Conservation (phyloP, 176 grass and related monocot species). For the Thinopyrum elongatum region DNA sequence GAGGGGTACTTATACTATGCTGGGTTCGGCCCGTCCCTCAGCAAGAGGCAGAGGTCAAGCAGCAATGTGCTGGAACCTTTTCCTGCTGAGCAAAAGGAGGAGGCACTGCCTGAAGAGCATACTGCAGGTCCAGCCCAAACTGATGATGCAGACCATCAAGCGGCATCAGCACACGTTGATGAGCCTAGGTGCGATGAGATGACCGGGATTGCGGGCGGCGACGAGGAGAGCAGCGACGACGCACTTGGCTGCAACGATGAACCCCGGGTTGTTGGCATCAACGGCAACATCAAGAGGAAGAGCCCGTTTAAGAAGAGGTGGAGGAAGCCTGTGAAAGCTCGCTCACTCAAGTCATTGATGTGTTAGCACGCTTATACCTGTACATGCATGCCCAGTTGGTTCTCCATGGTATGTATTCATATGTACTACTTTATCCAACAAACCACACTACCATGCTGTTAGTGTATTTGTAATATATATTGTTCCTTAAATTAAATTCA, state of each 20-base stretch:
- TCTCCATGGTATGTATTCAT: not conserved
- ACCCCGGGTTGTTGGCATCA: not conserved
- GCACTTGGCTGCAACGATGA: not conserved
- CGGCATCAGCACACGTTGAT: not conserved
- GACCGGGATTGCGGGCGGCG: not conserved
- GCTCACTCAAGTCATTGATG: conserved; percentile 52
- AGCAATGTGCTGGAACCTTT: not conserved
- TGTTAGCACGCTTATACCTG: not conserved
- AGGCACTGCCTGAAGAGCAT: not conserved
- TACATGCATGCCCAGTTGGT: not conserved
- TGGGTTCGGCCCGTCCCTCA: conserved; percentile 42
- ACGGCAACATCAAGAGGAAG: conserved; percentile 12
- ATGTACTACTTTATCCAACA: not conserved
- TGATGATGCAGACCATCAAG: not conserved
- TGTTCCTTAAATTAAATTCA: not conserved
- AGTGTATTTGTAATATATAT: not conserved
- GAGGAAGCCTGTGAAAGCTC: conserved; percentile 61
- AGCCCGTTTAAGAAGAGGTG: conserved; percentile 25
- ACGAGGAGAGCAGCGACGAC: conserved; percentile 49
- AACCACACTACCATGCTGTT: not conserved
- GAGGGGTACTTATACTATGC: conserved; percentile 67
- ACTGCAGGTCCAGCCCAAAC: not conserved
- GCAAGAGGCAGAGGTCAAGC: conserved; percentile 39
- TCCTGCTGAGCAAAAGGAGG: not conserved
- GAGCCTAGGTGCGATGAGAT: not conserved